A percentile compares a stretch with the other conserved stretches of the same genome.
Evolutionary conservation across 495 filamentous ascomycete genomes (phyloP).

Genomic region (Sabuloglossum arenarium): DNA sequence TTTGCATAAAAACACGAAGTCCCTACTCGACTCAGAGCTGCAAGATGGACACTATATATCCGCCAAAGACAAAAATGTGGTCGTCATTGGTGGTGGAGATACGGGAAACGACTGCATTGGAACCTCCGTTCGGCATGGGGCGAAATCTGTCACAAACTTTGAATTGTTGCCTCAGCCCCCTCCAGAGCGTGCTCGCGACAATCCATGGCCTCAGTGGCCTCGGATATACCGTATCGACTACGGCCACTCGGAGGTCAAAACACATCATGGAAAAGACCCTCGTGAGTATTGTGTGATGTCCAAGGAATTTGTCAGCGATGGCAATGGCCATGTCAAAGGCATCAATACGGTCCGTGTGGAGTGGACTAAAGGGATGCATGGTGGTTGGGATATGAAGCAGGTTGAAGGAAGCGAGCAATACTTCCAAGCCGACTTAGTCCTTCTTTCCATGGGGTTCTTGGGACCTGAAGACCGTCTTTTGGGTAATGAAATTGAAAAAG

Average conservation of each 20-base stretch:
- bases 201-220: conserved; percentile 99
- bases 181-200: conserved; percentile 82
- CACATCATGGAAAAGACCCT: conserved; percentile 92
- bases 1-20: conserved; percentile 96
- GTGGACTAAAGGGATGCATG: conserved; percentile 77
- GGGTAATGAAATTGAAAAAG: conserved; percentile 73
- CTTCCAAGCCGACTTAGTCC: conserved; percentile 92
- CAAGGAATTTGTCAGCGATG: conserved; percentile 91
- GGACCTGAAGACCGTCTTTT: conserved; percentile 84
- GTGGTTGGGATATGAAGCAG: conserved; percentile 99
- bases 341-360: conserved; percentile 97
- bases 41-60: conserved; percentile 81
- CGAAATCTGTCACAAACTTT: conserved; percentile 93
- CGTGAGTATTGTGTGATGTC: conserved; percentile 99
- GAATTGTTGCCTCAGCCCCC: conserved; percentile 92
- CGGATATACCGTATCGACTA: conserved; percentile 98
- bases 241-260: conserved; percentile 89
- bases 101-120: conserved; percentile 99
- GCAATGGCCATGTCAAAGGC: conserved; percentile 70
- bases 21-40: conserved; percentile 81
- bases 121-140: conserved; percentile 92
- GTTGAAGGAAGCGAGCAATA: conserved; percentile 86
- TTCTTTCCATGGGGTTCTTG: conserved; percentile 96
- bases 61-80: conserved; percentile 88
- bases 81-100: conserved; percentile 97